phyloP scores from a whole-genome alignment of 495 filamentous ascomycete genomes.

The Aspergillus leporis region DNA sequence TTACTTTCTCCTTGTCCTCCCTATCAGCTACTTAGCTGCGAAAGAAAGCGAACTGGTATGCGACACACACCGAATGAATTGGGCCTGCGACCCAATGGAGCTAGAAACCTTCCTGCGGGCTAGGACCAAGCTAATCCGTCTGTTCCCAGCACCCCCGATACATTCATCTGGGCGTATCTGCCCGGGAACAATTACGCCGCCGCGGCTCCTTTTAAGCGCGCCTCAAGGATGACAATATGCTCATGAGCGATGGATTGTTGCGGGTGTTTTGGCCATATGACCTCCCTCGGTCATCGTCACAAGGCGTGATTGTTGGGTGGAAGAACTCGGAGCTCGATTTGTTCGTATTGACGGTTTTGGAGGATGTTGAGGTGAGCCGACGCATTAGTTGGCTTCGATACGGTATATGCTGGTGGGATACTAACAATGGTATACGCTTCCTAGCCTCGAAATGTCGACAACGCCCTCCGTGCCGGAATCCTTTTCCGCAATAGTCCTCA shows the following conservation, averaged over 20 bases:
- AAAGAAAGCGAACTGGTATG: slow-evolving; percentile 65
- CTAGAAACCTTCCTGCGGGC: background rate
- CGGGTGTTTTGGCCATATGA: slow-evolving; percentile 98
- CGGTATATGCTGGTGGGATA: background rate
- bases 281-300: slow-evolving; percentile 65
- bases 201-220: slow-evolving; percentile 83
- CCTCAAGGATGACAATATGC: slow-evolving; percentile 80
- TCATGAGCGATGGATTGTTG: slow-evolving; percentile 82
- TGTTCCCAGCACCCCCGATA: slow-evolving; percentile 77
- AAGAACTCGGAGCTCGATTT: slow-evolving; percentile 88
- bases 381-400: slow-evolving; percentile 3
- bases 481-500: slow-evolving; percentile 83
- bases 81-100: background rate
- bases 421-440: slow-evolving; percentile 9
- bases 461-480: slow-evolving; percentile 79
- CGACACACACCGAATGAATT: background rate
- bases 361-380: slow-evolving; percentile 77
- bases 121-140: slow-evolving; percentile 14
- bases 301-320: slow-evolving; percentile 93
- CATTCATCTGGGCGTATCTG: slow-evolving; percentile 80
- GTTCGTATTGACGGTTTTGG: slow-evolving; percentile 83
- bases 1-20: slow-evolving; percentile 74
- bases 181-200: slow-evolving; percentile 89
- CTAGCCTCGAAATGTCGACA: slow-evolving; percentile 75
- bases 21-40: slow-evolving; percentile 69